Evolutionary conservation across 2,329 filamentous ascomycete species (phyloP).

Genomic region (Fusarium neocosmosporiellum): DNA sequence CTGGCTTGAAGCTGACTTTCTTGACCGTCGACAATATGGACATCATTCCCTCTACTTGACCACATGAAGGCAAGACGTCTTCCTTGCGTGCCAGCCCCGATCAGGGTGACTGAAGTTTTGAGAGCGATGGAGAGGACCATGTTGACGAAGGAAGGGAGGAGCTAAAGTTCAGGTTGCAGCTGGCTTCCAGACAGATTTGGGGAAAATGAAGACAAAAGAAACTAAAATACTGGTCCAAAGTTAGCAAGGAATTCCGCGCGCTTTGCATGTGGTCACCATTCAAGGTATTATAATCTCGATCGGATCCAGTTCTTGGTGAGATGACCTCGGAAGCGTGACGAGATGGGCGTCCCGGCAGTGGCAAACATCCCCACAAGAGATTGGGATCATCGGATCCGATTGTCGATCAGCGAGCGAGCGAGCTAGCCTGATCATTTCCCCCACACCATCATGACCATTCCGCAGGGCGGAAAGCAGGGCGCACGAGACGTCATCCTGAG

Average conservation of each 20-base stretch:
- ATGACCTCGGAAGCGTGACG: too few relatives aligned
- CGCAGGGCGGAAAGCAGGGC: too few relatives aligned
- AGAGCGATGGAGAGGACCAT: constrained; percentile 27
- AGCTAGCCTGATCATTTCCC: too few relatives aligned
- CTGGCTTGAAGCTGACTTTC: constrained; percentile 41
- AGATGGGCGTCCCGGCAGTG: too few relatives aligned
- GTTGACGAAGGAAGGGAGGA: neutral
- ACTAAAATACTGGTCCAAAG: neutral
- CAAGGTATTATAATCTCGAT: neutral
- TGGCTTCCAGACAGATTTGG: too few relatives aligned
- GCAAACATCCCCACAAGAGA: constrained; percentile 17
- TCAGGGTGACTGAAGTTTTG: constrained; percentile 35
- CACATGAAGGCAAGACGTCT: constrained; percentile 48
- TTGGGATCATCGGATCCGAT: constrained; percentile 24
- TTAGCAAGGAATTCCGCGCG: neutral
- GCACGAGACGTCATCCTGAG: too few relatives aligned
- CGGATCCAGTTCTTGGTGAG: constrained; percentile 20
- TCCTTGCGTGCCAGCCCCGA: constrained; percentile 48
- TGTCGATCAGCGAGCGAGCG: too few relatives aligned
- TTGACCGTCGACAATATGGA: constrained; percentile 45
- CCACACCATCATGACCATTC: too few relatives aligned
- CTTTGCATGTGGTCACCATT: neutral
- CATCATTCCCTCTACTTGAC: constrained; percentile 45
- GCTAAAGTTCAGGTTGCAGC: neutral
- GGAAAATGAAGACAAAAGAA: neutral